Evolutionary conservation across 139 green algal species (phyloP).

Genomic region (Spirogloea muscicola): DNA sequence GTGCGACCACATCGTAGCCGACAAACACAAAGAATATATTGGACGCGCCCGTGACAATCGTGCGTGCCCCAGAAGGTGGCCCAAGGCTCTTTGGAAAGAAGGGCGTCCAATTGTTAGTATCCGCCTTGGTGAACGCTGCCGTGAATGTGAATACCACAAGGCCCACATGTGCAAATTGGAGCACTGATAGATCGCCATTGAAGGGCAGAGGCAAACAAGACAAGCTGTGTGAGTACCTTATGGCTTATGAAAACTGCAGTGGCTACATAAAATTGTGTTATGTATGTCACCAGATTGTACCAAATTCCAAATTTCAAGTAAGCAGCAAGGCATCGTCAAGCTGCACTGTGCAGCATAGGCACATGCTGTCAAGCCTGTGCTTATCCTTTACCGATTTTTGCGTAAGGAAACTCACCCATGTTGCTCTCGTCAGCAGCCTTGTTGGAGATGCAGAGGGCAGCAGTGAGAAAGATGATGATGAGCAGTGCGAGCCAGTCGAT

Average conservation of each 20-base stretch:
- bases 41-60: constrained; percentile 20
- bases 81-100: constrained; percentile 15
- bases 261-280: too few relatives aligned
- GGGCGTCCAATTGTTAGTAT: constrained; percentile 6
- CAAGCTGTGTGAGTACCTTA: too few relatives aligned
- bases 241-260: too few relatives aligned
- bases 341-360: too few relatives aligned
- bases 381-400: too few relatives aligned
- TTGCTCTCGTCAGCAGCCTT: constrained; percentile 23
- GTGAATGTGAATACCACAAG: constrained; percentile 23
- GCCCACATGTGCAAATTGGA: constrained; percentile 14
- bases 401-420: constrained; percentile 23
- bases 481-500: constrained; percentile 20
- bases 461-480: constrained; percentile 18
- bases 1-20: constrained; percentile 27
- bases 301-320: too few relatives aligned
- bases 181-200: too few relatives aligned
- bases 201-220: too few relatives aligned
- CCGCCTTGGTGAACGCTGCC: constrained; percentile 14
- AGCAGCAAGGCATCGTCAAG: too few relatives aligned
- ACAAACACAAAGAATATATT: constrained; percentile 40
- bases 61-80: not conserved
- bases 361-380: too few relatives aligned
- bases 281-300: too few relatives aligned
- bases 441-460: not conserved